A percentile compares a stretch with the other conserved stretches of the same genome.
Conservation (phyloP, 2,329 filamentous ascomycete species). For the Diaporthe vexans region DNA sequence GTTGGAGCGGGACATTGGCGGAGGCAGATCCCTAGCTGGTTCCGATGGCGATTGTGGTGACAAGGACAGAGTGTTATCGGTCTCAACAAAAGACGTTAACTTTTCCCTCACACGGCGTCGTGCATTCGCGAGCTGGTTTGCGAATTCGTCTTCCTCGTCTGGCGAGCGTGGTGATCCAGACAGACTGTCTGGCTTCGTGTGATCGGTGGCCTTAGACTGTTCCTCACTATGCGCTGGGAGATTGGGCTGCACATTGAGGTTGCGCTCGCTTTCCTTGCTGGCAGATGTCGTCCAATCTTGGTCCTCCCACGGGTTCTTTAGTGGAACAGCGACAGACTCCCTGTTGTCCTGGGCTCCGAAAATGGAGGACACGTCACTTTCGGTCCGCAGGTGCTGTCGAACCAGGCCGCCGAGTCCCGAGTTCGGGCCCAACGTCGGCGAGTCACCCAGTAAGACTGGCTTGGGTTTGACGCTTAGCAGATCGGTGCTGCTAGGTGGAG, state of each 20-base stretch:
- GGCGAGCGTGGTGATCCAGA: constrained; percentile 34
- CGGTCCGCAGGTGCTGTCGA: constrained; percentile 84
- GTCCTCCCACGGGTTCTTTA: constrained; percentile 27
- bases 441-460: constrained; percentile 67
- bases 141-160: constrained; percentile 77
- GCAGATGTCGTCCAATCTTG: constrained; percentile 5
- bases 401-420: constrained; percentile 84
- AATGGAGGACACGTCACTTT: constrained; percentile 86
- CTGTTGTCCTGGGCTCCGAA: constrained; percentile 62
- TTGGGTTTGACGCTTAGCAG: constrained; percentile 44
- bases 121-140: constrained; percentile 78
- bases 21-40: constrained; percentile 50
- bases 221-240: not conserved
- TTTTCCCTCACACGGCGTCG: constrained; percentile 80
- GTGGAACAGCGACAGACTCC: constrained; percentile 20
- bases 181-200: constrained; percentile 3
- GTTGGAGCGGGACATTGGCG: constrained; percentile 60
- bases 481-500: constrained; percentile 45
- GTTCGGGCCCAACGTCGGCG: constrained; percentile 82
- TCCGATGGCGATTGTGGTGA: constrained; percentile 53
- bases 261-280: constrained; percentile 8
- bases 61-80: constrained; percentile 64
- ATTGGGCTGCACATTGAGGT: not conserved
- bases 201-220: not conserved
- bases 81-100: constrained; percentile 77